Conservation (phyloP, 106 monocot genomes). For the Dendrobium catenatum region DNA sequence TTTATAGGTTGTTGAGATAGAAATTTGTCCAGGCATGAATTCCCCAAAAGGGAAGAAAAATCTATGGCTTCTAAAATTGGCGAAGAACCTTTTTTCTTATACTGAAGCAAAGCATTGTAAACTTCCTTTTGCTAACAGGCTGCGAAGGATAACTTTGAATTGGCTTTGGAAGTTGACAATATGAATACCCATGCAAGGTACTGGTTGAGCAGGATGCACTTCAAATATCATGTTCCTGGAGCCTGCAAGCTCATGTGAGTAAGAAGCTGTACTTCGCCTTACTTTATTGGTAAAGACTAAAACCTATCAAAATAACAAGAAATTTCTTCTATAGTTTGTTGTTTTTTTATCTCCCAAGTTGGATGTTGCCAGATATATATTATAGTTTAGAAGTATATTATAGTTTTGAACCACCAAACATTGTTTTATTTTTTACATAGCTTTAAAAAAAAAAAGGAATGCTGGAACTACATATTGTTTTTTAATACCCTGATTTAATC, state of each 20-base stretch:
- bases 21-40: not conserved
- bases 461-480: not conserved
- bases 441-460: not conserved
- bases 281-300: not conserved
- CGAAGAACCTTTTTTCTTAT: not conserved
- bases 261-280: not conserved
- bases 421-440: not conserved
- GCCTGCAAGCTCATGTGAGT: constrained; percentile 79
- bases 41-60: not conserved
- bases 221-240: constrained; percentile 93
- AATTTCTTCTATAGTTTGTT: not conserved
- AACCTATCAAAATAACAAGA: not conserved
- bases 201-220: constrained; percentile 89
- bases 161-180: constrained; percentile 91
- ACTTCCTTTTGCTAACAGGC: constrained; percentile 19
- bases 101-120: not conserved
- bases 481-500: not conserved
- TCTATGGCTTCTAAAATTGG: not conserved
- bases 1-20: not conserved
- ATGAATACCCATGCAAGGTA: constrained; percentile 91
- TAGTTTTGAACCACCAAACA: not conserved
- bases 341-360: not conserved
- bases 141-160: constrained; percentile 96
- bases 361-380: not conserved
- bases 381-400: too few relatives aligned